Evolutionary conservation across 2,329 filamentous ascomycete species (phyloP), one percentile per base, ranked within the genome.

Genomic region (Epichloe coenophiala): DNA sequence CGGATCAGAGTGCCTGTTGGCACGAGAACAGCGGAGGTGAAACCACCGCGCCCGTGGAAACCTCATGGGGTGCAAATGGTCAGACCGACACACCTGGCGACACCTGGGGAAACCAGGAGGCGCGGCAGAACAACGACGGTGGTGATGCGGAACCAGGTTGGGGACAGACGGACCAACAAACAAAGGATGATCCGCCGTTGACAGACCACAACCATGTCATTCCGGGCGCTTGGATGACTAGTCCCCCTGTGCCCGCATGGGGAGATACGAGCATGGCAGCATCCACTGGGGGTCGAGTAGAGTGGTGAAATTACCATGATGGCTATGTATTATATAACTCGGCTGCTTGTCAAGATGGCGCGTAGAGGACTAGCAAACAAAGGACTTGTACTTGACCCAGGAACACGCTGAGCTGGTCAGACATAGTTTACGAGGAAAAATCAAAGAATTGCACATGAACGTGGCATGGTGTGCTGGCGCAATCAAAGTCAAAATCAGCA

Each of bases 141-240:
- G 19, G 12, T 8, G 37, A 9, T 3, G 37, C 21, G 8, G 37
- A 2, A 2, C 8, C 43, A 45, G 5, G 3, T 6, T 47, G 45
- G 45, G 17, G n/a, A 35, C 15, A 40, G 6, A 13, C 7, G 15
- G 31, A 51, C 40, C 17, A 44, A 13, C 17, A 44, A 13, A 38
- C 33, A 38, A 37, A 33, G 37, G 36, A 54, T 19, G 21, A 13
- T 2, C 19, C 43, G 13, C 13, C 48, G 2, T 19, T 33, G 8
- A 40, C 21, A 2, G 40, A 51, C 9, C 33, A 46, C 9, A 58
- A 54, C 51, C 65, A 62, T 33, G 57, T 63, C 33, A 65, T 66
- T 63, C 66, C 66, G 12, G 65, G 64, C 2, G 56, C 58, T 2
- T 66, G 64, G 63, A 53, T 54, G 5, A 53, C 57, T 0, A 31